Evolutionary conservation across 2,329 filamentous ascomycete species (phyloP).

Genomic region (Aspergillus pseudoviridinutans): DNA sequence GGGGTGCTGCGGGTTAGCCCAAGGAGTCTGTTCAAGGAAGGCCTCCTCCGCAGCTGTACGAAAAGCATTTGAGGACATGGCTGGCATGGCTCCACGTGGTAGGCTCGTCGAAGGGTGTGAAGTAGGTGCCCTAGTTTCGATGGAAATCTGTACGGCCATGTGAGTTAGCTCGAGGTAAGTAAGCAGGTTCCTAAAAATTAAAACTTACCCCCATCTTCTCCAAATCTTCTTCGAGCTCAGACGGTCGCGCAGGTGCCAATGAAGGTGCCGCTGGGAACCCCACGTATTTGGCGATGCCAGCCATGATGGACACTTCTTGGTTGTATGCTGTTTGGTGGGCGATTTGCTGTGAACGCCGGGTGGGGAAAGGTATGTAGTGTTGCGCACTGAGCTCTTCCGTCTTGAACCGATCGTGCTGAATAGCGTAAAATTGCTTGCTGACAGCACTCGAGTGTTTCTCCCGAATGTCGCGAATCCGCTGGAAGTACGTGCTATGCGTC

Average conservation of each 20-base stretch:
- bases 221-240: constrained; percentile 81
- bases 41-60: constrained; percentile 68
- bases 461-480: constrained; percentile 75
- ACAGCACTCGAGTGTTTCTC: constrained; percentile 75
- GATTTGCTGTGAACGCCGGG: constrained; percentile 71
- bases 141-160: constrained; percentile 21
- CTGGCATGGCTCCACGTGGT: constrained; percentile 28
- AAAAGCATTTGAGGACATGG: constrained; percentile 30
- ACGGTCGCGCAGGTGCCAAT: constrained; percentile 65
- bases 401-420: constrained; percentile 82
- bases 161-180: not conserved
- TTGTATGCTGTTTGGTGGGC: constrained; percentile 88
- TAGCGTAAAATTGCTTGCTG: constrained; percentile 86
- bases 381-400: constrained; percentile 74
- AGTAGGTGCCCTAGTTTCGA: constrained; percentile 23
- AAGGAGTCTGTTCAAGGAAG: constrained; percentile 83
- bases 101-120: constrained; percentile 25
- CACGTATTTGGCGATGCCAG: constrained; percentile 88
- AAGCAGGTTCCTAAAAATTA: not conserved
- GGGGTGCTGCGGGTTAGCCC: constrained; percentile 84
- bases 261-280: constrained; percentile 94
- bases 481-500: constrained; percentile 85
- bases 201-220: constrained; percentile 78
- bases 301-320: constrained; percentile 84
- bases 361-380: constrained; percentile 76